Base-by-base conservation (phyloP, 441 rosid species). In the Populus hybrid region DNA sequence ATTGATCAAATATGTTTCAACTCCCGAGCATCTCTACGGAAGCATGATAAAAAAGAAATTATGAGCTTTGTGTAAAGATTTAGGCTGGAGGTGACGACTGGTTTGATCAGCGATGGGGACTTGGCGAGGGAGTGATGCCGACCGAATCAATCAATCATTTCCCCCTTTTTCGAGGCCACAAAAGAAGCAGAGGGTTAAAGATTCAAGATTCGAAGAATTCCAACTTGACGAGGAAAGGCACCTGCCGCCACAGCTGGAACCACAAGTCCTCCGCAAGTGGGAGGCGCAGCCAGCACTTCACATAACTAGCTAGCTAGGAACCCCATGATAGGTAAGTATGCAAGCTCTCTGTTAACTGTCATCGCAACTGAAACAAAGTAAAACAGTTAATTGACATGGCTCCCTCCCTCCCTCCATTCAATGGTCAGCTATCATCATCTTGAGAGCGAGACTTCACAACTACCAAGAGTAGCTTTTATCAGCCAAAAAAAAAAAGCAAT, bases 211-310 rank as follows among this genome's bases (percentile, higher is more conserved):
- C 34, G 18, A 70, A 10, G 11, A 21, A 68, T 26, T 76, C 76
- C 79, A 75, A 73, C 78, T 63, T 64, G 65, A 50, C 54, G 38
- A 35, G 69, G 35, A 72, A 78, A 78, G 63, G 66, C 72, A 64
- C 72, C 61, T 73, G 54, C 67, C 32, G 28, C 68, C 74, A 67
- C 61, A 40, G 72, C 74, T 46, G 14, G 64, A 69, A 67, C 75
- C 64, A 72, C 73, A 72, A 54, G 26, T 64, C 72, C 32, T 7
- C 11, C 34, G 67, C 61, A 50, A 66, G 57, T 67, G 54, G 71
- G 67, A 66, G 61, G 12, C 12, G 69, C 69, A 11, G 46, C 46
- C 46, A 38, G 57, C 57, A 50, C 57, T 50, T 50, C 20, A 50
- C 46, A 10, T 38, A 2, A 2, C 46, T 50, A 50, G 18, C 57